These are phyloP conservation scores for Microsporum canis DNA, from an alignment of 2,329 filamentous ascomycete species.

Conservation along the genomic window DNA sequence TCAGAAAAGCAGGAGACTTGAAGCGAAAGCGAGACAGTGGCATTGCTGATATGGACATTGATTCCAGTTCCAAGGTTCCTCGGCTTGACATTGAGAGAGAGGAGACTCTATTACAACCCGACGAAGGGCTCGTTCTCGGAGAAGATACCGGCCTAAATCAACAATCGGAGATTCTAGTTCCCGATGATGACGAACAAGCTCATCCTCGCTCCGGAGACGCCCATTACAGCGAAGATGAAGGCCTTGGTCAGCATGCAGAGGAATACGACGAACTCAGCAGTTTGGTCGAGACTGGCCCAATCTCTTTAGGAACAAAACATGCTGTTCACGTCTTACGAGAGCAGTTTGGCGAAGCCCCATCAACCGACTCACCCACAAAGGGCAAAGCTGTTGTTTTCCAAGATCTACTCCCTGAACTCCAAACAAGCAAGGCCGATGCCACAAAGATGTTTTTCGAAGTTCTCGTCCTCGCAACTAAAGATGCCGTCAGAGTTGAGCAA, in stretches of 20 bases:
- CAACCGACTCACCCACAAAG: constrained; percentile 57
- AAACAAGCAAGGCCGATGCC: constrained; percentile 75
- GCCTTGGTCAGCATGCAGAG: constrained; percentile 39
- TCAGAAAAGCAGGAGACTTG: constrained; percentile 64
- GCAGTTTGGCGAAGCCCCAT: constrained; percentile 55
- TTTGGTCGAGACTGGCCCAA: constrained; percentile 69
- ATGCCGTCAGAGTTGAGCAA: constrained; percentile 95
- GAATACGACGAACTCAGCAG: constrained; percentile 69
- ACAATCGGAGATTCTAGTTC: constrained; percentile 52
- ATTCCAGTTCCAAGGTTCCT: constrained; percentile 54
- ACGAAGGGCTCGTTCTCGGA: constrained; percentile 44
- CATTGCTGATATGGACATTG: constrained; percentile 65
- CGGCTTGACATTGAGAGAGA: constrained; percentile 52
- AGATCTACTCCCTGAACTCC: constrained; percentile 70
- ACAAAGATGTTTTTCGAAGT: constrained; percentile 99
- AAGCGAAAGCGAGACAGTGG: constrained; percentile 92
- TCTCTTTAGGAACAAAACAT: constrained; percentile 86
- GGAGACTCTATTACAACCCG: constrained; percentile 42
- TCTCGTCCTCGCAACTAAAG: constrained; percentile 89
- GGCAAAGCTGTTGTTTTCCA: constrained; percentile 77
- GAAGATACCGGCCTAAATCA: constrained; percentile 36
- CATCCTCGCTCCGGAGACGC: constrained; percentile 19
- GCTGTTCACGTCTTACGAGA: constrained; percentile 91
- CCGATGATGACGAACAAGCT: constrained; percentile 42
- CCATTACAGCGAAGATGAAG: constrained; percentile 39